Conservation (phyloP, 164 flowering plant genomes). For the Houttuynia cordata region DNA sequence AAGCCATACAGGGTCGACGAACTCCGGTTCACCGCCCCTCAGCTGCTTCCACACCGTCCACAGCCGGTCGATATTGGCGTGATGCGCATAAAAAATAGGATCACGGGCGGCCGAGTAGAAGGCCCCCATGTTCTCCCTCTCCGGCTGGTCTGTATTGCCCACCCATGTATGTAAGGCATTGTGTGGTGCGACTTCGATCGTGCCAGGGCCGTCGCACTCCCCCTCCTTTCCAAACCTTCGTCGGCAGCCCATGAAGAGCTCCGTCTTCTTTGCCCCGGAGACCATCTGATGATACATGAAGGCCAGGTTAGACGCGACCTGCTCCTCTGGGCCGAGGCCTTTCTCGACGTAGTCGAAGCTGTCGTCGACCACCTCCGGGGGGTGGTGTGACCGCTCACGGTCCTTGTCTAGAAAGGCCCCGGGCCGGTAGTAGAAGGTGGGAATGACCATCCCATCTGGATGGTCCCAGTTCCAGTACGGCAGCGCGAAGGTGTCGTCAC, state of each 20-base stretch:
- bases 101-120: conserved; percentile 19
- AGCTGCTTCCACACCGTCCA: conserved; percentile 15
- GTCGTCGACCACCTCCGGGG: conserved; percentile 9
- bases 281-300: conserved; percentile 24
- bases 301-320: conserved; percentile 6
- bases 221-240: conserved; percentile 12
- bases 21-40: conserved; percentile 3
- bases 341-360: conserved; percentile 12
- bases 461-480: conserved; percentile 26
- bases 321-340: conserved; percentile 6
- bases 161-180: conserved; percentile 20
- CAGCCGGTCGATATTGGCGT: conserved; percentile 20
- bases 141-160: conserved; percentile 11
- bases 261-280: conserved; percentile 21
- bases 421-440: conserved; percentile 8
- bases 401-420: conserved; percentile 7
- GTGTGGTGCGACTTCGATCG: conserved; percentile 21
- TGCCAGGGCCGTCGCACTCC: conserved; percentile 16
- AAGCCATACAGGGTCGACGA: conserved; percentile 16
- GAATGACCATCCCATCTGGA: conserved; percentile 18
- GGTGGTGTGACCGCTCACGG: conserved; percentile 10
- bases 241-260: conserved; percentile 20
- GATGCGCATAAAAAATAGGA: conserved; percentile 20
- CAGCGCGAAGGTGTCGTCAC: conserved; percentile 15
- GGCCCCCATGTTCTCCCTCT: conserved; percentile 18